Evolutionary conservation across 2,329 filamentous ascomycete species (phyloP).

Genomic region (Anthostomella pinea): DNA sequence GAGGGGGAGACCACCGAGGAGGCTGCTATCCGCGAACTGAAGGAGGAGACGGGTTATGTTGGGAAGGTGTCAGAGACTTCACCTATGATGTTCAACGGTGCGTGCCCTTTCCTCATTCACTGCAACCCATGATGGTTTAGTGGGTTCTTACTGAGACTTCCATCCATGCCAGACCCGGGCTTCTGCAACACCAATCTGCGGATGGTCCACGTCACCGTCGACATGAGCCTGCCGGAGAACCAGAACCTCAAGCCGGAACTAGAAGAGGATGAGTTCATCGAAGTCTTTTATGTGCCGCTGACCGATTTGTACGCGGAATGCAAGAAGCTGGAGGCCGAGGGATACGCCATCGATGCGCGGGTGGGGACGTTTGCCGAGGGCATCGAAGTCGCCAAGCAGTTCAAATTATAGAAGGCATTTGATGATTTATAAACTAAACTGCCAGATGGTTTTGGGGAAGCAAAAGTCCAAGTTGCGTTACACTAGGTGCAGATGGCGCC

Average conservation of each 20-base stretch:
- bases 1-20: constrained; percentile 59
- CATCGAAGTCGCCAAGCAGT: constrained; percentile 65
- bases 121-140: neutral
- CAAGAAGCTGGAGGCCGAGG: constrained; percentile 63
- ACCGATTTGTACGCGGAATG: constrained; percentile 63
- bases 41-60: constrained; percentile 66
- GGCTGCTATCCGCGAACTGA: constrained; percentile 61
- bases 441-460: no score
- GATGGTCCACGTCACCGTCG: constrained; percentile 71
- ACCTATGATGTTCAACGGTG: constrained; percentile 34
- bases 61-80: constrained; percentile 49
- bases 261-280: constrained; percentile 80
- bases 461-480: no score
- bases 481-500: neutral
- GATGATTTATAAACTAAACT: constrained; percentile 10
- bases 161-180: constrained; percentile 47
- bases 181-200: constrained; percentile 66
- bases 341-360: constrained; percentile 75
- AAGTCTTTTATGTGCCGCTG: constrained; percentile 69
- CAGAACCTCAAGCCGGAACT: constrained; percentile 65
- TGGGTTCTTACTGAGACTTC: neutral
- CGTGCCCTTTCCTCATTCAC: constrained; percentile 2
- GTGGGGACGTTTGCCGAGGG: constrained; percentile 77
- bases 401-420: constrained; percentile 36
- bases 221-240: constrained; percentile 67